Base-by-base conservation (phyloP, 179 eudicot species). In the Patellifolia procumbens region DNA sequence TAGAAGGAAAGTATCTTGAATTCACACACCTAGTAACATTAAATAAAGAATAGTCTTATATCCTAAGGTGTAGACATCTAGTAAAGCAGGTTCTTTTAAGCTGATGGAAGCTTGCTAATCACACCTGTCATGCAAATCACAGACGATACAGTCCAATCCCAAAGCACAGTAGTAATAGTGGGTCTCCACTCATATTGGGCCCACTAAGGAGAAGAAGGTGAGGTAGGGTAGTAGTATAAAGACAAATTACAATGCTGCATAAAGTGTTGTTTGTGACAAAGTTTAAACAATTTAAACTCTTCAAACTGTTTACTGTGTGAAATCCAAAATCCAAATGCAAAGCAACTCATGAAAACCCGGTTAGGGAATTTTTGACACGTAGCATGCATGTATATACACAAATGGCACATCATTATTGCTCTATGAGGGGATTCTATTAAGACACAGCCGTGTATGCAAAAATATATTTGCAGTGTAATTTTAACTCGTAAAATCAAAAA, bases 1-100 rank as follows among this genome's bases (percentile, higher is more conserved):
- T 26, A 59, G 78, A 79, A 79, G 82, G 52, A 68, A 79, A 59
- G 78, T 74, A 79, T 74, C 82, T 68, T 68, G 31, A 79, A 34
- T 79, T 49, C 70, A 74, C 62, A 74, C 39, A 67, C 5, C 1
- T 24, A 34, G 45, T 2, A n/a, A n/a, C n/a, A n/a, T n/a, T n/a
- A n/a, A n/a, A n/a, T n/a, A 6, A 37, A 6, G 42, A 2, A 2
- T 2, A 6, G 42, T 37, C 45, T 39, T 5, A 39, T 39, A 39
- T 39, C 35, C 43, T 59, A 56, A 56, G 61, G 61, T 26, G 63
- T 59, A 59, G 37, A 55, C 37, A 71, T 35, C 59, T 55, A 55
- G 31, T 72, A 72, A 72, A 56, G 76, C 76, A 73, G 35, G 39
- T 58, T 58, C 52, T 39, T 73, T 58, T 31, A 59, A 24, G 32